These are phyloP conservation scores for Xylaria flabelliformis DNA, from an alignment of 495 filamentous ascomycete genomes.

Conservation along the genomic window DNA sequence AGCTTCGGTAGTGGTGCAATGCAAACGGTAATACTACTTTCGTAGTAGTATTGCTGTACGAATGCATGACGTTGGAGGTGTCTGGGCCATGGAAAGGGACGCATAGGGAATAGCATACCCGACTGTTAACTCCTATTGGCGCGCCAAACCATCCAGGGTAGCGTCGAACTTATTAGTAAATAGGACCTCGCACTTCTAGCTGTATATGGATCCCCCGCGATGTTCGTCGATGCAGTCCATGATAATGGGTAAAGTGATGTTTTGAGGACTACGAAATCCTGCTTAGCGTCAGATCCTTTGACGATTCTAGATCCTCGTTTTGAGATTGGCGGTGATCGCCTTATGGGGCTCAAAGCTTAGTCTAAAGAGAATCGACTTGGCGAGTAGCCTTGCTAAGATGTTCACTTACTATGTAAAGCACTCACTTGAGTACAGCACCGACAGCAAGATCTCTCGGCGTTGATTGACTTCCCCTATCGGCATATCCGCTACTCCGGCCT, in stretches of 20 bases:
- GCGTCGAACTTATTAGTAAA: not conserved
- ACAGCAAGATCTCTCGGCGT: not conserved
- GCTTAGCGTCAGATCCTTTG: not conserved
- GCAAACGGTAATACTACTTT: not conserved
- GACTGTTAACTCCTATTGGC: not conserved
- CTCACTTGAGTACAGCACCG: too few relatives aligned
- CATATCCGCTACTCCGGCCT: not conserved
- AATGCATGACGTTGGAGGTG: not conserved
- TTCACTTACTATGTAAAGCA: too few relatives aligned
- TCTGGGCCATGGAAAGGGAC: not conserved
- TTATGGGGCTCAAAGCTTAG: conserved; percentile 3
- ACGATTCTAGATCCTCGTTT: not conserved
- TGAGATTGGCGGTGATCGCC: conserved; percentile 2
- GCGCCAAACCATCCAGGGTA: not conserved
- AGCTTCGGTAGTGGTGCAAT: not conserved
- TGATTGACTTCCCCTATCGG: not conserved
- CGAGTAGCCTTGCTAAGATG: not conserved
- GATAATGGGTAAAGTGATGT: not conserved
- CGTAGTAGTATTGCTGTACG: not conserved
- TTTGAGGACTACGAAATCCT: not conserved
- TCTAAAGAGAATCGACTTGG: not conserved
- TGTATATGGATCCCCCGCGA: not conserved
- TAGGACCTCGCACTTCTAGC: not conserved
- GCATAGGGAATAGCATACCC: not conserved
- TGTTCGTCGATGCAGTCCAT: not conserved